A percentile compares a stretch with the other conserved stretches of the same genome.
Evolutionary conservation across 2,329 filamentous ascomycete genomes (phyloP).

Genomic region (Nothomitra cinnamomea): DNA sequence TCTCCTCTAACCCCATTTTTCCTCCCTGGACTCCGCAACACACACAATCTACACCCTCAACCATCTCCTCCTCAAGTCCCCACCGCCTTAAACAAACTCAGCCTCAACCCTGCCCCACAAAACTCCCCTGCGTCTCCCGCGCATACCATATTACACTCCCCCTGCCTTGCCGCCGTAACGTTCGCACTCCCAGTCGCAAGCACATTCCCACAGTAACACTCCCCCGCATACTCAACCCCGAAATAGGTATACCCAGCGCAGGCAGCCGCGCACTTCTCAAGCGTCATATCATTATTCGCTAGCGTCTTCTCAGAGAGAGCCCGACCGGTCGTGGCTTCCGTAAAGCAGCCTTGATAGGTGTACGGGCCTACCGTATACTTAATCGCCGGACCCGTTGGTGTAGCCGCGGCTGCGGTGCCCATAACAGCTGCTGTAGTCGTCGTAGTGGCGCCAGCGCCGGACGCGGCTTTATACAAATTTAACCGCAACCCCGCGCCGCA

Average conservation of each 20-base stretch:
- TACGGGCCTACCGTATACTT: too few relatives aligned
- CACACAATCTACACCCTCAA: too few relatives aligned
- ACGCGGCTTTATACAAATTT: background rate
- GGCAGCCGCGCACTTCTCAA: constrained; percentile 6
- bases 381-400: too few relatives aligned
- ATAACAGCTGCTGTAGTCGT: background rate
- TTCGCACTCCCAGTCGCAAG: constrained; percentile 12
- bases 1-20: too few relatives aligned
- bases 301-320: background rate
- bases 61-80: too few relatives aligned
- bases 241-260: constrained; percentile 17
- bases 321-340: too few relatives aligned
- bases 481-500: constrained; percentile 6
- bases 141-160: constrained; percentile 18
- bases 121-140: constrained; percentile 8
- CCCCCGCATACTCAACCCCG: constrained; percentile 19
- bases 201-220: constrained; percentile 15
- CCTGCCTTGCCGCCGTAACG: constrained; percentile 14
- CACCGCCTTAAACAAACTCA: background rate
- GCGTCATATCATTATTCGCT: background rate
- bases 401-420: background rate
- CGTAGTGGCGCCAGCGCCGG: background rate
- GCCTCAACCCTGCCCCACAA: constrained; percentile 7
- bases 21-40: too few relatives aligned
- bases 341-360: too few relatives aligned